These are phyloP conservation scores for Xylaria sp. DNA, from an alignment of 2,329 filamentous ascomycete genomes.

Conservation along the genomic window DNA sequence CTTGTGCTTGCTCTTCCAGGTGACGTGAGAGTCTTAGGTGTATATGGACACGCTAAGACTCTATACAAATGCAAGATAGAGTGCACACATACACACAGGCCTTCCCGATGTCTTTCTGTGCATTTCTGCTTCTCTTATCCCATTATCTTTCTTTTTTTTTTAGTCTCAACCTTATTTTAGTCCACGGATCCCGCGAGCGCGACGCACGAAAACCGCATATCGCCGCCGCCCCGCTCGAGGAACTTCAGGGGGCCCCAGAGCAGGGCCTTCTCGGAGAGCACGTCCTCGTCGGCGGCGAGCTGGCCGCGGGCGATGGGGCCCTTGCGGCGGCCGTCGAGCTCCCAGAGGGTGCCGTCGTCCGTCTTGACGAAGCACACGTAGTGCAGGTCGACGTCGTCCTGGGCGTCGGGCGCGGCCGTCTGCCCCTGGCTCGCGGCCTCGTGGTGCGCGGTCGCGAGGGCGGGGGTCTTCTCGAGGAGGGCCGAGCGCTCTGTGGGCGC, in stretches of 20 bases:
- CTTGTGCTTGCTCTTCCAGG: neutral
- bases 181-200: conserved; percentile 64
- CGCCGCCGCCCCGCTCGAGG: conserved; percentile 64
- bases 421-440: conserved; percentile 81
- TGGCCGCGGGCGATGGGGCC: conserved; percentile 67
- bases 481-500: conserved; percentile 73
- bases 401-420: conserved; percentile 79
- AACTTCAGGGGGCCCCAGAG: conserved; percentile 72
- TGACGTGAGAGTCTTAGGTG: neutral
- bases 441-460: conserved; percentile 81
- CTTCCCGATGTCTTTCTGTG: neutral
- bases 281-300: conserved; percentile 72
- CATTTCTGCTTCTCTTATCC: neutral
- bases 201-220: conserved; percentile 69
- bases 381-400: conserved; percentile 89
- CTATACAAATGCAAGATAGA: neutral
- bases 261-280: conserved; percentile 79
- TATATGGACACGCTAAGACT: neutral
- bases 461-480: conserved; percentile 79
- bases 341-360: conserved; percentile 70
- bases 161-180: conserved; percentile 41
- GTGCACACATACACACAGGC: neutral
- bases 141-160: too few species aligned
- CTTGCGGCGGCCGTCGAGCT: conserved; percentile 69
- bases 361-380: conserved; percentile 94